A percentile compares a stretch with the other conserved stretches of the same genome.
phyloP scores from a whole-genome alignment of 2,329 filamentous ascomycete genomes.

The Cladosporium oxysporum region DNA sequence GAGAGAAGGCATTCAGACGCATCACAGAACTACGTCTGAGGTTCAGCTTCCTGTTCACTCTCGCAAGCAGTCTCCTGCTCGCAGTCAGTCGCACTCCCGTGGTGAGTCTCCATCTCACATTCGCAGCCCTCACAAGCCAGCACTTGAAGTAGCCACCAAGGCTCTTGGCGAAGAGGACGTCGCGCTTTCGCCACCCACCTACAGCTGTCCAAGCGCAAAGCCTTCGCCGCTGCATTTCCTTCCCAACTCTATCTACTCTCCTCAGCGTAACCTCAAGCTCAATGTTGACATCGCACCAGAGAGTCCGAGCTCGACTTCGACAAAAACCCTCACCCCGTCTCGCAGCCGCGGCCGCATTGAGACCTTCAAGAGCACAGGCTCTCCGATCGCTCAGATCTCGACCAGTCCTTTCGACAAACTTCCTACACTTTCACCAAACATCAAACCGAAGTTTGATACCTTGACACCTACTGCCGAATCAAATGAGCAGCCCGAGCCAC shows the following conservation, averaged over 20 bases:
- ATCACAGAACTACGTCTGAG: slow-evolving; percentile 2
- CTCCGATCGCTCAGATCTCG: background rate
- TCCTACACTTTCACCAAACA: background rate
- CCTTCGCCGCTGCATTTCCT: slow-evolving; percentile 33
- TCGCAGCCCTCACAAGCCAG: background rate
- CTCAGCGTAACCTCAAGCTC: slow-evolving; percentile 19
- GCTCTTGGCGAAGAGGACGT: slow-evolving; percentile 18
- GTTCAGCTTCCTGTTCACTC: slow-evolving; percentile 19
- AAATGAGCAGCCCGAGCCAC: background rate
- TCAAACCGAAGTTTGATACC: background rate
- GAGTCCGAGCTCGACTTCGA: background rate
- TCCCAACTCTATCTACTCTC: slow-evolving; percentile 26
- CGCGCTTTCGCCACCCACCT: slow-evolving; percentile 24
- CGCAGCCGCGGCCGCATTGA: slow-evolving; percentile 13
- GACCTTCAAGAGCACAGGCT: background rate
- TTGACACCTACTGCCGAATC: background rate
- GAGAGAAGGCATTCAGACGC: background rate
- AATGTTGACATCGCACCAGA: slow-evolving; percentile 1
- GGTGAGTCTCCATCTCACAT: background rate
- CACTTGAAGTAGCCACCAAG: background rate
- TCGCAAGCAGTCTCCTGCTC: slow-evolving; percentile 22
- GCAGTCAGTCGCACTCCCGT: background rate
- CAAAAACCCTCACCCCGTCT: slow-evolving; percentile 4
- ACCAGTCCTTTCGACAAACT: background rate
- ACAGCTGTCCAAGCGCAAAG: slow-evolving; percentile 31